Evolutionary conservation across 257 asterid species (phyloP), one percentile per base, ranked within the genome.

Genomic region (Anisodus tanguticus): DNA sequence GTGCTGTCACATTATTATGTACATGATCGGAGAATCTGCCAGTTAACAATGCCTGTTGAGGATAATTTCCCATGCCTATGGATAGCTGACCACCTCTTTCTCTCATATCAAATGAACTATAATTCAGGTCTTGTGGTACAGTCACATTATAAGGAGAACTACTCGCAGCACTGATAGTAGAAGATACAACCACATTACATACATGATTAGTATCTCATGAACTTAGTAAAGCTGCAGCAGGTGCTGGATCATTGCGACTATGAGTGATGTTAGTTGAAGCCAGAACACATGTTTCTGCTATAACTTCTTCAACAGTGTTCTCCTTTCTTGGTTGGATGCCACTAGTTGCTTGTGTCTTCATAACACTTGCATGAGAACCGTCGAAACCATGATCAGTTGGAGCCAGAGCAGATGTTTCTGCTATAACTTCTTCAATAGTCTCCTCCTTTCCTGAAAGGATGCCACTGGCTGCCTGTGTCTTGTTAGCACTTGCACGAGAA

Each of bases 311-410:
- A 66, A 71, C 84, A 54, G 22, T 55, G 59, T 78, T 83, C 51
- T 58, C 85, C 84, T 83, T 90, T 58, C 69, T 62, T 13, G 62
- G 83, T 74, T 85, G 87, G 83, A 55, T 57, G 81, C 68, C 76
- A 79, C 51, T 80, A 41, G 82, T 13, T 71, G 87, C 88, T 64
- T 86, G 86, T 62, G 83, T 83, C 67, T 83, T 86, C 49, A 41
- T 70, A 83, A 81, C 84, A 79, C 71, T 84, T 54, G 83, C 54
- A 70, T n/a, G 47, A 69, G 82, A 85, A 64, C 85, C 86, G 26
- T 80, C 9, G 86, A 88, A 93, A 79, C 95, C 94, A 76, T 97
- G 97, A 5, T 95, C 94, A 77, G 91, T 89, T 66, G 35, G 35
- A 17, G 45, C n/a, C 43, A 35, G 69, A 72, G 41, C 64, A 41